phyloP scores from a whole-genome alignment of 192 early-diverging fungal species.

The Geosiphon pyriformis region DNA sequence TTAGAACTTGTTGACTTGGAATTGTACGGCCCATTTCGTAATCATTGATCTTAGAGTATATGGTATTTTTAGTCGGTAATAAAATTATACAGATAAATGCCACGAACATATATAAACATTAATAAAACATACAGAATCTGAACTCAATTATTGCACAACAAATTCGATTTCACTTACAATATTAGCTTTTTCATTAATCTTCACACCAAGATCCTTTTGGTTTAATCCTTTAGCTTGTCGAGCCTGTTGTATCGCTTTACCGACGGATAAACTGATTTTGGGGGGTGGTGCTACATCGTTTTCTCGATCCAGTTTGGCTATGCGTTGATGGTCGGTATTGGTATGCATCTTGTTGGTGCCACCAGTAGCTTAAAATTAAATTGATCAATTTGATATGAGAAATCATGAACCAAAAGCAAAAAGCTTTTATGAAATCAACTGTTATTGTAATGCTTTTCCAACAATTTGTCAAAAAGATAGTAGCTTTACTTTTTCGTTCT shows the following conservation, averaged over 20 bases:
- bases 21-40: constrained; percentile 83
- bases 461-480: neutral
- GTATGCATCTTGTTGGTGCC: constrained; percentile 56
- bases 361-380: constrained; percentile 15
- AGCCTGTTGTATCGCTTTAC: constrained; percentile 79
- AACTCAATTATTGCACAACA: constrained; percentile 7
- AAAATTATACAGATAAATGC: too few relatives aligned
- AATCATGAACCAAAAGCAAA: neutral
- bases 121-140: neutral
- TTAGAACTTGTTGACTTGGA: constrained; percentile 87
- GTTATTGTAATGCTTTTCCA: too few relatives aligned
- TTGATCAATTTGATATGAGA: neutral
- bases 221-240: constrained; percentile 68
- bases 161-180: constrained; percentile 46
- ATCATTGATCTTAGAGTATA: constrained; percentile 61
- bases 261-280: constrained; percentile 64
- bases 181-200: constrained; percentile 90
- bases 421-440: too few relatives aligned
- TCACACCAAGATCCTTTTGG: constrained; percentile 85
- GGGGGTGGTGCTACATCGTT: constrained; percentile 73
- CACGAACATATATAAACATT: neutral
- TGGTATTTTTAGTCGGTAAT: too few relatives aligned
- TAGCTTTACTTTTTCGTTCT: constrained; percentile 62
- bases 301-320: constrained; percentile 84
- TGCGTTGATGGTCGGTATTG: constrained; percentile 63